Conservation (phyloP, 768 basidiomycete genomes). For the Auricularia cornea region DNA sequence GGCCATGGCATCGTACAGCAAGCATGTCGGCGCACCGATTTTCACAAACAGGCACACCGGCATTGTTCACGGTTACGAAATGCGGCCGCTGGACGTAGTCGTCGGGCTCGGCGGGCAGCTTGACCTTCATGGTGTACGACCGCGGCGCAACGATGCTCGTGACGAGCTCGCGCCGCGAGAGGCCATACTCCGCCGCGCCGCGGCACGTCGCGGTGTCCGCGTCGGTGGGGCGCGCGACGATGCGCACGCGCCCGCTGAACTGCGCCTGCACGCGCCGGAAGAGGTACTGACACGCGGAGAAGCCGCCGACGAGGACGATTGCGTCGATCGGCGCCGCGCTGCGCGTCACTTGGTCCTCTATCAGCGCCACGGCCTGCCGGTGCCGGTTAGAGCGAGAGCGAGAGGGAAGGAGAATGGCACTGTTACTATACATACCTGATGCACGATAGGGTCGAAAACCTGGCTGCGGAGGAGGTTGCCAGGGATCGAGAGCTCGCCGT, state of each 20-base stretch:
- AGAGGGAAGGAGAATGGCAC: conserved; percentile 2
- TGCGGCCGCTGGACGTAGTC: conserved; percentile 81
- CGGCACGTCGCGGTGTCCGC: conserved; percentile 83
- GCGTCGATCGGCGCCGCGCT: conserved; percentile 72
- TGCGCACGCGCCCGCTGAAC: conserved; percentile 55
- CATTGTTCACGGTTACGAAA: conserved; percentile 72
- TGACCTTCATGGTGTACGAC: conserved; percentile 86
- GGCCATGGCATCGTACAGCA: too few species aligned
- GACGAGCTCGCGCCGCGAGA: conserved; percentile 66
- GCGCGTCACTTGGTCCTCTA: conserved; percentile 64
- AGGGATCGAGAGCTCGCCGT: conserved; percentile 78
- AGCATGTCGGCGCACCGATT: conserved; percentile 47
- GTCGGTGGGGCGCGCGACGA: conserved; percentile 78
- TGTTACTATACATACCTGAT: conserved; percentile 42
- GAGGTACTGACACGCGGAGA: conserved; percentile 76
- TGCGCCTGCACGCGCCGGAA: conserved; percentile 68
- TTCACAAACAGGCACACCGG: conserved; percentile 71
- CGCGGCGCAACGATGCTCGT: conserved; percentile 76
- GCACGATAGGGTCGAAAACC: conserved; percentile 84
- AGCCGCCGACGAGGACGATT: conserved; percentile 82
- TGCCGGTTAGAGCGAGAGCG: conserved; percentile 1
- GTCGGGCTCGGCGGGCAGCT: conserved; percentile 79
- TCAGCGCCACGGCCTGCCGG: conserved; percentile 60
- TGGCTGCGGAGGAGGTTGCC: conserved; percentile 70
- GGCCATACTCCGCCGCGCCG: conserved; percentile 82